phyloP scores from a whole-genome alignment of 202 grass and related monocot genomes.

The Brachypodium distachyon region DNA sequence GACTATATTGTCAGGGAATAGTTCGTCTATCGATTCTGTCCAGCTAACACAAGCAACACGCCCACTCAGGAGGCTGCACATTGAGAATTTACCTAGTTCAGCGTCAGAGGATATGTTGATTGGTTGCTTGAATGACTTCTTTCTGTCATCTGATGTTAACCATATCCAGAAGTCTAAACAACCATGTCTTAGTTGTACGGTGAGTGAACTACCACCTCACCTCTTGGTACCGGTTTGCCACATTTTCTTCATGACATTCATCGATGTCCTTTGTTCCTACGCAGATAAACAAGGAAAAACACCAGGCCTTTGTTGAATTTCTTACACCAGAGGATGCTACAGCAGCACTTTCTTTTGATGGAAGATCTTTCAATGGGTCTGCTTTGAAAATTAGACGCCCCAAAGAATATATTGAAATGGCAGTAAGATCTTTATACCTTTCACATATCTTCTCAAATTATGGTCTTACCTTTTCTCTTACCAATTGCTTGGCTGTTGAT shows the following conservation, averaged over 20 bases:
- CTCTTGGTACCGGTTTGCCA: background rate
- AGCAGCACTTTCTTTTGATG: constrained; percentile 82
- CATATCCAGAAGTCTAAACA: constrained; percentile 46
- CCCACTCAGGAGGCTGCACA: constrained; percentile 65
- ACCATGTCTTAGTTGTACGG: constrained; percentile 82
- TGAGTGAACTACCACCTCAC: constrained; percentile 33
- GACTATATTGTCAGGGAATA: constrained; percentile 34
- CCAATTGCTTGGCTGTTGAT: background rate
- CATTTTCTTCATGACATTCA: constrained; percentile 20
- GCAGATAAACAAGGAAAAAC: constrained; percentile 96
- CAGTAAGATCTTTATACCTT: constrained; percentile 56
- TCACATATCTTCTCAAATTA: constrained; percentile 1
- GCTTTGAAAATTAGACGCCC: constrained; percentile 84
- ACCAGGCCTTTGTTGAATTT: constrained; percentile 90
- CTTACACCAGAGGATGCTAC: constrained; percentile 96
- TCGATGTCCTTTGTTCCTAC: constrained; percentile 1
- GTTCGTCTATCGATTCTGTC: constrained; percentile 51
- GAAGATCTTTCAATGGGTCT: constrained; percentile 57
- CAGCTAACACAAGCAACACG: constrained; percentile 91
- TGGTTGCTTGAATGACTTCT: constrained; percentile 74
- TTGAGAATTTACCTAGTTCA: constrained; percentile 75
- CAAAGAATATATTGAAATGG: constrained; percentile 77
- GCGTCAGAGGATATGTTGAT: constrained; percentile 68
- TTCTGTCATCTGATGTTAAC: constrained; percentile 41
- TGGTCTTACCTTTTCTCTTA: constrained; percentile 4